Base-by-base conservation (phyloP, 768 basidiomycete species). In the Pluteus cervinus region DNA sequence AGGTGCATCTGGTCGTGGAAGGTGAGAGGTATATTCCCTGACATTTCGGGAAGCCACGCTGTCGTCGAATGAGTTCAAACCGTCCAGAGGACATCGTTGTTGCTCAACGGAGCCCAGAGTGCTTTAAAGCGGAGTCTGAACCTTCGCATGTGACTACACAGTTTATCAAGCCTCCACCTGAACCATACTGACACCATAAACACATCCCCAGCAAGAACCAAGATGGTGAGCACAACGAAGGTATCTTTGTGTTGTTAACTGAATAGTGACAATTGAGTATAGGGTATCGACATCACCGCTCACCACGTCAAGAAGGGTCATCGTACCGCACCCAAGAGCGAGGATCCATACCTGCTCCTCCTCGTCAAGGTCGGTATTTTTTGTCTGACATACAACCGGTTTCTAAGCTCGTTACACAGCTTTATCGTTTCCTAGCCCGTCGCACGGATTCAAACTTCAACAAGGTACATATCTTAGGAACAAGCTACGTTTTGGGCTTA, bases 251-350 rank as follows among this genome's bases (percentile, higher is more conserved):
- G n/a, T n/a, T n/a, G n/a, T n/a, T n/a, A n/a, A n/a, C n/a, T n/a
- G n/a, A n/a, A n/a, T n/a, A n/a, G n/a, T n/a, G n/a, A n/a, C n/a
- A n/a, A n/a, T n/a, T 12, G 16, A 43, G 31, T 25, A 10, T 60
- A 89, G 92, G 92, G 91, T 83, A 94, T 96, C 68, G 92, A 96
- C 71, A 79, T 97, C 68, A 74, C 75, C 63, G 70, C 74, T 66
- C 94, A 98, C 76, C 94, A 99, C 81, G 93, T 96, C 81, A 94
- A 87, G 83, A 97, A 96, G 79, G 81, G 92, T 52, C 71, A 79
- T 58, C 82, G 96, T 48, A 86, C 86, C 51, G 89, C 89, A 46
- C 96, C 96, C 62, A 89, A 88, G 75, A 94, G 90, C 64, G 90
- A 97, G 86, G 96, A 99, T 68, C 94, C 94, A 12, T 98, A 99